Evolutionary conservation across 768 basidiomycete genomes (phyloP), one percentile per base, ranked within the genome.

Genomic region (Dendrothele bispora): DNA sequence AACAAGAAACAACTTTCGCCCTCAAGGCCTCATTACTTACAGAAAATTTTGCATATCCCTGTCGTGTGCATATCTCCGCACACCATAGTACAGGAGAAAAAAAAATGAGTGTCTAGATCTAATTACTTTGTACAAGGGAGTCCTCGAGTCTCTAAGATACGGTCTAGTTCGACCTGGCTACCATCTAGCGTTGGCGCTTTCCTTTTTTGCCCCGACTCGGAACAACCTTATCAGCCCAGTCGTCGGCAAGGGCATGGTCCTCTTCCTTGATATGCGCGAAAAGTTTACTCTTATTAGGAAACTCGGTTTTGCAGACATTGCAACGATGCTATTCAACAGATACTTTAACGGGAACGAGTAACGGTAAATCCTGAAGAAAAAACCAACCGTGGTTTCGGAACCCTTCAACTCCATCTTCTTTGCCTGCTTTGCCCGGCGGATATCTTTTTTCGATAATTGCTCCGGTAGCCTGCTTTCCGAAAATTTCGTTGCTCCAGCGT

Each of bases 381-480:
- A 22, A 17, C 27, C 28, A 42, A 10, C 7, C 15, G 14, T 11
- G 12, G 1, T 4, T 24, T 14, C 17, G 21, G 18, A 38, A 45
- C 17, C 43, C 30, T 18, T 38, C 57, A 37, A 51, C 56, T 72
- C 69, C 5, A 69, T 74, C 61, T 86, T 91, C 71, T 84, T 91
- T 39, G 80, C 82, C 62, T 95, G 89, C 39, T 82, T 75, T 15
- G 86, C 84, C 40, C 84, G 77, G 39, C 95, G 72, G 64, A 86
- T 91, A 26, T 97, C 91, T 49, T 80, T 82, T 66, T 97, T 98
- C 5, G 91, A 69, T 1, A 62, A n/a, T n/a, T n/a, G n/a, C n/a
- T n/a, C n/a, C n/a, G n/a, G n/a, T n/a, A n/a, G n/a, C n/a, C n/a
- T n/a, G n/a, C n/a, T n/a, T n/a, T n/a, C n/a, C n/a, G n/a, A n/a